phyloP scores from a whole-genome alignment of 1,284 basidiomycete genomes.

The Boletus hoseneyae region DNA sequence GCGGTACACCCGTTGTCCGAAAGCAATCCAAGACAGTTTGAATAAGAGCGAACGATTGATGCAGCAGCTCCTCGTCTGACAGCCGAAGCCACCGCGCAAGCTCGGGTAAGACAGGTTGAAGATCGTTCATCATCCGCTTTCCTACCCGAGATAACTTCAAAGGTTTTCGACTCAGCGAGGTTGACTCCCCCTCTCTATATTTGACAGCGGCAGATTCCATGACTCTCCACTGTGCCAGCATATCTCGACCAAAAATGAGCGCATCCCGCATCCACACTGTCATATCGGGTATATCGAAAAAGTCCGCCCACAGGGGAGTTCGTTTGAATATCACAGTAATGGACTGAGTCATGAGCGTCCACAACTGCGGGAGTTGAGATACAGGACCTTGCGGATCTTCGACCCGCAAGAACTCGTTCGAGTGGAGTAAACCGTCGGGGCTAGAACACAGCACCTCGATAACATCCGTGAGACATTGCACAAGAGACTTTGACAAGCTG shows the following conservation, averaged over 20 bases:
- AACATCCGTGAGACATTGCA: conserved; percentile 87
- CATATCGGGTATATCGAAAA: conserved; percentile 82
- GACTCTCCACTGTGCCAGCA: conserved; percentile 75
- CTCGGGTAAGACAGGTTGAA: conserved; percentile 77
- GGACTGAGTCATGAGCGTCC: conserved; percentile 79
- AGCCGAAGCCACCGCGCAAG: conserved; percentile 84
- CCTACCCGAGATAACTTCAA: conserved; percentile 48
- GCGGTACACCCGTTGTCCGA: conserved; percentile 50
- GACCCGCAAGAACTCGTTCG: conserved; percentile 51
- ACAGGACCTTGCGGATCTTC: conserved; percentile 44
- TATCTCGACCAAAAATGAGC: conserved; percentile 83
- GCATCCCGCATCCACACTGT: conserved; percentile 96
- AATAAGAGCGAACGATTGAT: conserved; percentile 82
- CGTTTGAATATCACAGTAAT: conserved; percentile 81
- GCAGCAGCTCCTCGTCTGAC: conserved; percentile 84
- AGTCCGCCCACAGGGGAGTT: conserved; percentile 78
- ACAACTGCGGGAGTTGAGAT: conserved; percentile 64
- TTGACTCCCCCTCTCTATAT: conserved; percentile 25
- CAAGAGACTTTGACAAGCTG: conserved; percentile 80
- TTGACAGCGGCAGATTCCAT: conserved; percentile 68
- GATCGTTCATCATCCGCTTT: conserved; percentile 70
- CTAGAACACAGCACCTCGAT: conserved; percentile 81
- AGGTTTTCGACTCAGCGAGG: conserved; percentile 29
- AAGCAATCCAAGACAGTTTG: conserved; percentile 75
- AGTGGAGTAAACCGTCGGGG: conserved; percentile 66